Conservation (phyloP, 495 filamentous ascomycete genomes). For the Apiosordaria backusii region DNA sequence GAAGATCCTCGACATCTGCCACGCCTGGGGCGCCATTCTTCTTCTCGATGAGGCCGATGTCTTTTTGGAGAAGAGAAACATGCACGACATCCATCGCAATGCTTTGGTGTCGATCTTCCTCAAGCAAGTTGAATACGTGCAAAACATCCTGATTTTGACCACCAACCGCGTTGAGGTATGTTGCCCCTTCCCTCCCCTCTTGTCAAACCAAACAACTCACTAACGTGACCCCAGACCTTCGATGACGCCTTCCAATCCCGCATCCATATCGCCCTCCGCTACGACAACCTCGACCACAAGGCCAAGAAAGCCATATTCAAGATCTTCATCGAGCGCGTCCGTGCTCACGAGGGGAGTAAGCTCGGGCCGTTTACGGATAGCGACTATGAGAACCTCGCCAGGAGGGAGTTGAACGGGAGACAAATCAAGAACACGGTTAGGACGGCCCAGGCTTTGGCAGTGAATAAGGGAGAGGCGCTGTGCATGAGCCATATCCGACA, state of each 20-base stretch:
- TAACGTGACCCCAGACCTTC: slow-evolving; percentile 47
- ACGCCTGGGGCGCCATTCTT: slow-evolving; percentile 80
- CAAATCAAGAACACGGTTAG: slow-evolving; percentile 94
- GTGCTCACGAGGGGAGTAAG: slow-evolving; percentile 59
- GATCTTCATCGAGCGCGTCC: slow-evolving; percentile 71
- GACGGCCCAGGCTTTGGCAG: slow-evolving; percentile 79
- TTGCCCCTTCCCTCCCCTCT: neutral
- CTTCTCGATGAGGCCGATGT: slow-evolving; percentile 78
- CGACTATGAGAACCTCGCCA: slow-evolving; percentile 64
- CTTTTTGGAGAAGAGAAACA: slow-evolving; percentile 70
- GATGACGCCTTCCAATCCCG: slow-evolving; percentile 59
- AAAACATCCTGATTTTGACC: slow-evolving; percentile 52
- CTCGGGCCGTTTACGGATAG: slow-evolving; percentile 61
- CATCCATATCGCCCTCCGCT: slow-evolving; percentile 68
- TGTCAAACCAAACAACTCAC: neutral
- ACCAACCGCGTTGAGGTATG: slow-evolving; percentile 53
- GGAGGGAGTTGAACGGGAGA: slow-evolving; percentile 78
- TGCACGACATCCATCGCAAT: slow-evolving; percentile 72
- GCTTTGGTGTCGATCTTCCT: slow-evolving; percentile 65
- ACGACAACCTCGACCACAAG: slow-evolving; percentile 69
- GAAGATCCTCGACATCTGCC: slow-evolving; percentile 82
- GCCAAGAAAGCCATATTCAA: slow-evolving; percentile 85
- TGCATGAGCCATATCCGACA: slow-evolving; percentile 79
- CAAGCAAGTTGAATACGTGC: slow-evolving; percentile 51
- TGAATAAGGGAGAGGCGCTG: slow-evolving; percentile 67